Evolutionary conservation across 2,329 filamentous ascomycete genomes (phyloP), one percentile per base, ranked within the genome.

Genomic region (Trichoderma citrinoviride): DNA sequence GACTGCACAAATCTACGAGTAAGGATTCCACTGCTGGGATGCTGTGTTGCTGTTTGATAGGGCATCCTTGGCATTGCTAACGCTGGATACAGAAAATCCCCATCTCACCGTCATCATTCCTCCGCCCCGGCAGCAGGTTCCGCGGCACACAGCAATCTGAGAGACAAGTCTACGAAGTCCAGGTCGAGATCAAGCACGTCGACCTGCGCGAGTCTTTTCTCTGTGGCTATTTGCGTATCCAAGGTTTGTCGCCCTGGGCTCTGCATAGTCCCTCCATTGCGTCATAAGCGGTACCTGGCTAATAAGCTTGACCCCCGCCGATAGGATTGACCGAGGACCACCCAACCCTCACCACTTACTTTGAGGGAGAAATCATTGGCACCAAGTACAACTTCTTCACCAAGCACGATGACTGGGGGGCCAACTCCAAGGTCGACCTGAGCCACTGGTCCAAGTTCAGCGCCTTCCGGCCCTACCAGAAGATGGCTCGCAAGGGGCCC

Each of bases 331-430:
- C 95, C 0, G 90, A 96, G 74, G 93, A 97, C 77, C 94, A 98
- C 75, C 94, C 94, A 14, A 97, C 93, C n/a, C 82, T 99, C 57
- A 98, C 94, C 8, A 99, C 95, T 1, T 99, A 96, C 76, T 99
- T 99, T 72, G 94, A 98, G 78, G 93, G 94, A 76, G 95, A 99
- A 78, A 96, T 99, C 62, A 97, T 99, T 69, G 95, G 95, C 55
- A 89, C 88, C 65, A 96, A 96, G 75, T 93, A 98, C 79, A 90
- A 88, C n/a, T 99, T 99, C 80, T 86, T 90, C 68, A 99, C 95
- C 43, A 87, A 91, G 69, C 92, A 97, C 76, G 86, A 91, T 65
- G 87, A 88, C 71, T 99, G 95, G 95, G 95, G 94, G 61, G 94
- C 93, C 53, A 94, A 85, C 65, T 90, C 95, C 71, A 96, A 95